These are phyloP conservation scores for Arabidopsis lyrata DNA, from an alignment of 441 rosid genomes.

Conservation along the genomic window DNA sequence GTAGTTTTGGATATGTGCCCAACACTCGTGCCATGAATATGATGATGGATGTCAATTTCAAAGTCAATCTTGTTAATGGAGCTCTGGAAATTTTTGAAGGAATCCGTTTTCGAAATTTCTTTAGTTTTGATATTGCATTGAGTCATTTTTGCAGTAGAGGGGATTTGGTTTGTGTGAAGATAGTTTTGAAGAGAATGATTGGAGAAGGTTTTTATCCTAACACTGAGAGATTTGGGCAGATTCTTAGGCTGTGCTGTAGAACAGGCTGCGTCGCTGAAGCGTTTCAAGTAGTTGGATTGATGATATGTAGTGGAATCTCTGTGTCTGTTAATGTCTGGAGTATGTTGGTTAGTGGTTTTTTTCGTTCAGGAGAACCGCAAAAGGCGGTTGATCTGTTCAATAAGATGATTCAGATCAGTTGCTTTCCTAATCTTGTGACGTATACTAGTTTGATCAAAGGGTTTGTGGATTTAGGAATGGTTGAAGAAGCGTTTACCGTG, in stretches of 20 bases:
- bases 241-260: conserved; percentile 60
- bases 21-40: conserved; percentile 68
- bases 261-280: conserved; percentile 51
- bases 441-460: conserved; percentile 71
- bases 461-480: conserved; percentile 58
- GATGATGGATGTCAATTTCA: conserved; percentile 67
- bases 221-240: conserved; percentile 56
- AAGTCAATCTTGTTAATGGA: conserved; percentile 43
- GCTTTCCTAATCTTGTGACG: conserved; percentile 66
- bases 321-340: conserved; percentile 65
- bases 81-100: conserved; percentile 57
- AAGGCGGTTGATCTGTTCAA: conserved; percentile 53
- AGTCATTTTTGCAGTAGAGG: conserved; percentile 60
- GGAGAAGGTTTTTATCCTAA: conserved; percentile 66
- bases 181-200: conserved; percentile 60
- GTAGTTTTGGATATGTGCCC: conserved; percentile 56
- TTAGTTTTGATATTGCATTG: conserved; percentile 64
- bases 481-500: conserved; percentile 50
- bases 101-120: conserved; percentile 57
- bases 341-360: conserved; percentile 58
- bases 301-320: conserved; percentile 57
- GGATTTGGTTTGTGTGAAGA: conserved; percentile 48
- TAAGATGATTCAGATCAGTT: conserved; percentile 64
- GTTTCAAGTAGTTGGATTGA: conserved; percentile 60
- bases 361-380: conserved; percentile 49